Base-by-base conservation (phyloP, 2,329 filamentous ascomycete genomes). In the Amylocarpus encephaloides region DNA sequence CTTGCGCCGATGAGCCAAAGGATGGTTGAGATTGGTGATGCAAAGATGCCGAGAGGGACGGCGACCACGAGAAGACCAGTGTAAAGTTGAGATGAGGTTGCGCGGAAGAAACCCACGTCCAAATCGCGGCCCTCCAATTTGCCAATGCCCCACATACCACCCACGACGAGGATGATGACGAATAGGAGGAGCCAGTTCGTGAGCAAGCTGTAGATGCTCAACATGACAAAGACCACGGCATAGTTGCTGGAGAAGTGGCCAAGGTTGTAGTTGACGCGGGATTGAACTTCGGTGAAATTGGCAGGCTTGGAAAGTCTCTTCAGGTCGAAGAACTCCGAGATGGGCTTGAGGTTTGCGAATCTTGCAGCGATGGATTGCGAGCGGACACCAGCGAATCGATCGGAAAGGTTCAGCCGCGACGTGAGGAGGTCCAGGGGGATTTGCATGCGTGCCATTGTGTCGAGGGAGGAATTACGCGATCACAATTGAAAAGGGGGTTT, bases 211-310 rank as follows among this genome's bases (percentile, higher is more conserved):
- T 98, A 98, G 73, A 98, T 85, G 76, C 86, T 88, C 66, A 98
- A 85, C 85, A 98, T 94, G 63, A 87, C 77, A 68, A 97, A 95
- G 62, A 97, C 81, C 57, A 87, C 85, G 61, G 87, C 86, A 79
- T 98, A 98, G 77, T 98, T 98, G 85, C 89, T 96, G 56, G 90
- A 94, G 78, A 95, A 98, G 76, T 97, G 86, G 69, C 86, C 83
- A 59, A 98, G 74, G 72, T 98, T 98, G 83, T 96, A 96, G 77
- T 94, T 95, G 73, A 95, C 84, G 59, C 92, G 83, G 62, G 85
- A 90, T 72, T 97, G 92, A 58, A 89, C 82, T 70, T 96, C 91
- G 59, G 75, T 75, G 64, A 97, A 96, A 74, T 94, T 94, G 66
- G 80, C 81, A 26, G 93, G 93, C 75, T 97, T 98, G 59, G 89